A percentile compares a stretch with the other conserved stretches of the same genome.
Evolutionary conservation across 371 early-diverging fungal genomes (phyloP).

Genomic region (Nematocida sp.): DNA sequence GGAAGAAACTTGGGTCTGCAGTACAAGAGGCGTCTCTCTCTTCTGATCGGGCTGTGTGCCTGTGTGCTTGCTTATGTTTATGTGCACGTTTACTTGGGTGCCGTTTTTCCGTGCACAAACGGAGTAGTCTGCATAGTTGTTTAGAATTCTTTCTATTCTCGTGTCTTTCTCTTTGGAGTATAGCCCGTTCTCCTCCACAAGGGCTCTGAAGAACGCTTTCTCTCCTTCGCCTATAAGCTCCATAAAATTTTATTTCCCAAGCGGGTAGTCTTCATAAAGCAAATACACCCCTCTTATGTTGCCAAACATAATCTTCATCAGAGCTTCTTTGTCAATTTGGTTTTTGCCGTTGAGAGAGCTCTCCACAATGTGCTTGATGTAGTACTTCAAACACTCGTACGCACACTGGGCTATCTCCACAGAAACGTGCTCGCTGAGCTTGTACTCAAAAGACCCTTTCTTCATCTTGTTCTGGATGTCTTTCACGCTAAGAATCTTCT

Average conservation of each 20-base stretch:
- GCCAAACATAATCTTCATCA: conserved; percentile 13
- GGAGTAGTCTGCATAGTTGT: conserved; percentile 3
- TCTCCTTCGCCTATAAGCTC: conserved; percentile 12
- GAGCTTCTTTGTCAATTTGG: conserved; percentile 7
- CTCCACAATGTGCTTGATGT: conserved; percentile 30
- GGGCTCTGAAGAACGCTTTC: conserved; percentile 9
- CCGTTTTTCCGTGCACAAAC: conserved; percentile 27
- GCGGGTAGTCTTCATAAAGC: conserved; percentile 30
- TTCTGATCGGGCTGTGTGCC: background rate
- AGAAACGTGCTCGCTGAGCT: conserved; percentile 31
- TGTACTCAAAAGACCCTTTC: conserved; percentile 49
- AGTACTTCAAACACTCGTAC: conserved; percentile 24
- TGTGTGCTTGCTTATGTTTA: background rate
- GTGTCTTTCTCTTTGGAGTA: conserved; percentile 11
- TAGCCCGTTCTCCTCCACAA: conserved; percentile 42
- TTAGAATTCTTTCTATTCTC: background rate
- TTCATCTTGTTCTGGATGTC: conserved; percentile 38
- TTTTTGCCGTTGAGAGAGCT: background rate
- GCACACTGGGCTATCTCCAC: conserved; percentile 19
- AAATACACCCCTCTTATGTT: conserved; percentile 27
- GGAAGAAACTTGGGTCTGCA: no score
- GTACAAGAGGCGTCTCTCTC: background rate
- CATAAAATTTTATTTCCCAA: no score
- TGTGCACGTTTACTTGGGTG: conserved; percentile 18
- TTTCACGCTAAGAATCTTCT: conserved; percentile 34